Evolutionary conservation across 352 stramenopile species (phyloP).

Genomic region (Phytophthora lateralis): DNA sequence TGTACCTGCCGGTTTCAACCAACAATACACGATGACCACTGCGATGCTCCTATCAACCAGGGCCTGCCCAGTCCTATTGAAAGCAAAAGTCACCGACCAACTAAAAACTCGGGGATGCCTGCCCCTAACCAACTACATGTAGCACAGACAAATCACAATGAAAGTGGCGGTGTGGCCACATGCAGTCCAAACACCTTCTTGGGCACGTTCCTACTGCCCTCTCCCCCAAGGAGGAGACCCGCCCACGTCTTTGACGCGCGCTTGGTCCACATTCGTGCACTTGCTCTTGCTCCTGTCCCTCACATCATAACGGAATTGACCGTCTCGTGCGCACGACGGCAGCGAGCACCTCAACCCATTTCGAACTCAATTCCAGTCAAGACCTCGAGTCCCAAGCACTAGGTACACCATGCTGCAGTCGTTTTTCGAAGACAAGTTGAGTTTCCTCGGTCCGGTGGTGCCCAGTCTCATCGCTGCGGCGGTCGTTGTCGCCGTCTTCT

Average conservation of each 20-base stretch:
- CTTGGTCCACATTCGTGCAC: neutral
- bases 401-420: slow-evolving; percentile 22
- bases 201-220: neutral
- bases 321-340: slow-evolving; percentile 4
- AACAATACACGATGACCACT: no score
- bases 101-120: no score
- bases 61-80: no score
- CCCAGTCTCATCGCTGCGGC: slow-evolving; percentile 21
- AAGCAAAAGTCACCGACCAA: no score
- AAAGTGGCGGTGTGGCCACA: no score
- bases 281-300: neutral
- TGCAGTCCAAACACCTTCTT: neutral
- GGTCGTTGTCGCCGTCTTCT: slow-evolving; percentile 29
- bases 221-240: neutral
- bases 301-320: slow-evolving; percentile 15
- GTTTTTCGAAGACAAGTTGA: slow-evolving; percentile 26
- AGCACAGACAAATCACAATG: no score
- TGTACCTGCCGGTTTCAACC: no score
- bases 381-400: neutral
- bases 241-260: slow-evolving; percentile 13
- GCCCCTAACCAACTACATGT: no score
- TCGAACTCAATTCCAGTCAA: slow-evolving; percentile 3
- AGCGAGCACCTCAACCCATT: neutral
- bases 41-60: no score
- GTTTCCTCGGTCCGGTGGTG: slow-evolving; percentile 19